These are phyloP conservation scores for Arabidopsis suecica DNA, from an alignment of 345 rosid species.

Conservation along the genomic window DNA sequence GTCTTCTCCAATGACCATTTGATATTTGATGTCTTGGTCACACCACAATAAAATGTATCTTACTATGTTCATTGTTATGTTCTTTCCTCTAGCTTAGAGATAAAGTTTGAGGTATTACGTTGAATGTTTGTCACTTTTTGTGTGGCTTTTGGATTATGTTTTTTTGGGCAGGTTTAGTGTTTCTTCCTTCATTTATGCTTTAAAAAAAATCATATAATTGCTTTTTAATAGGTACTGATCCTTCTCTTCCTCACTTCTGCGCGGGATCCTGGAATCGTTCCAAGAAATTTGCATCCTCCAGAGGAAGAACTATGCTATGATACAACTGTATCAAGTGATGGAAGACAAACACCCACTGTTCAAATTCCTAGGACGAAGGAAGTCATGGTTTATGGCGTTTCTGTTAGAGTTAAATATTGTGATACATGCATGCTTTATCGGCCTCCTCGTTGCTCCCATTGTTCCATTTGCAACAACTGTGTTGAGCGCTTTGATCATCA, in stretches of 20 bases:
- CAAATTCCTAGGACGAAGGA: conserved; percentile 91
- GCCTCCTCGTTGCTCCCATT: conserved; percentile 97
- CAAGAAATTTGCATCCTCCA: conserved; percentile 90
- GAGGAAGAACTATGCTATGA: conserved; percentile 83
- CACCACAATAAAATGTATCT: background rate
- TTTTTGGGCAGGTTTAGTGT: conserved; percentile 8
- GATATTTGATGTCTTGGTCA: background rate
- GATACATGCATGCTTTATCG: conserved; percentile 99
- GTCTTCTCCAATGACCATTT: conserved; percentile 39
- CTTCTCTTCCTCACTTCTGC: conserved; percentile 90
- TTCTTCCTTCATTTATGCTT: conserved; percentile 22
- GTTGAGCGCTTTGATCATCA: conserved; percentile 99
- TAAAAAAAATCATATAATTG: conserved; percentile 24
- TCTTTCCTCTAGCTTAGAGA: conserved; percentile 2
- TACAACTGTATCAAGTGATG: conserved; percentile 58
- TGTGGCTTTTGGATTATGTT: background rate
- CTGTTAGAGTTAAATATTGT: conserved; percentile 88
- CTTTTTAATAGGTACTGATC: conserved; percentile 68
- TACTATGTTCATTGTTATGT: conserved; percentile 3
- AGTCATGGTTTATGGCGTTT: conserved; percentile 74
- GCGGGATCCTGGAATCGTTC: conserved; percentile 93
- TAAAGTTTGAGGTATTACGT: background rate
- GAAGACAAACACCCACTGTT: conserved; percentile 83
- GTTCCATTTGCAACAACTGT: conserved; percentile 57
- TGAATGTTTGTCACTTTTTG: background rate